phyloP scores from a whole-genome alignment of 2,329 filamentous ascomycete species.

The Thelonectria blattea region DNA sequence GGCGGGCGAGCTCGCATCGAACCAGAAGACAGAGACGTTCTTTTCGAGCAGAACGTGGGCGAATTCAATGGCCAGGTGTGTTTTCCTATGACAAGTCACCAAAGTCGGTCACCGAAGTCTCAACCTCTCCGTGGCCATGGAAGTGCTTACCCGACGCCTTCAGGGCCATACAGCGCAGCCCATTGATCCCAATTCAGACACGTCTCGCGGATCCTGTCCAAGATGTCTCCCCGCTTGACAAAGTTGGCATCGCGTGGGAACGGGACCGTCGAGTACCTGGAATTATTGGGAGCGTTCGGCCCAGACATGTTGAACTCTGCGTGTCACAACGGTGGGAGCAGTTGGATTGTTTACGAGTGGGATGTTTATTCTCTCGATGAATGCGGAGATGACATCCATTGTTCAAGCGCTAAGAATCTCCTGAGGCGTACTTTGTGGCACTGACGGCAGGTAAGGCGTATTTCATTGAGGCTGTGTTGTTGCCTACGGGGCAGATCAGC shows the following conservation, averaged over 20 bases:
- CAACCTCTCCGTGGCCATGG: too few relatives aligned
- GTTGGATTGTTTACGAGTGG: too few relatives aligned
- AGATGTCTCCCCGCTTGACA: neutral
- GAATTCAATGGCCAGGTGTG: neutral
- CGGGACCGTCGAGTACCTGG: neutral
- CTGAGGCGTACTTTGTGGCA: neutral
- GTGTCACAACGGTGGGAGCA: neutral
- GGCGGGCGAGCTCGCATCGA: neutral
- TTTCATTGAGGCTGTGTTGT: neutral
- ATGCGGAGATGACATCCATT: too few relatives aligned
- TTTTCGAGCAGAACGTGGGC: neutral
- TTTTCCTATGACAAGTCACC: neutral
- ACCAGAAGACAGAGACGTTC: conserved; percentile 3
- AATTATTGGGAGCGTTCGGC: neutral
- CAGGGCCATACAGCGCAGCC: neutral
- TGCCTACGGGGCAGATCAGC: neutral
- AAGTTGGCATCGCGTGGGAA: neutral
- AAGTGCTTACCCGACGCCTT: neutral
- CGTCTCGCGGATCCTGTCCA: neutral
- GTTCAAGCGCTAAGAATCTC: too few relatives aligned
- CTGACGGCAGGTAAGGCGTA: neutral
- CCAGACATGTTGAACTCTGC: neutral
- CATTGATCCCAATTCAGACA: neutral
- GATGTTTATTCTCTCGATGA: too few relatives aligned
- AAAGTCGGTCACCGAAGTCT: neutral